Base-by-base conservation (phyloP, 441 rosid species). In the Adansonia gregorii region DNA sequence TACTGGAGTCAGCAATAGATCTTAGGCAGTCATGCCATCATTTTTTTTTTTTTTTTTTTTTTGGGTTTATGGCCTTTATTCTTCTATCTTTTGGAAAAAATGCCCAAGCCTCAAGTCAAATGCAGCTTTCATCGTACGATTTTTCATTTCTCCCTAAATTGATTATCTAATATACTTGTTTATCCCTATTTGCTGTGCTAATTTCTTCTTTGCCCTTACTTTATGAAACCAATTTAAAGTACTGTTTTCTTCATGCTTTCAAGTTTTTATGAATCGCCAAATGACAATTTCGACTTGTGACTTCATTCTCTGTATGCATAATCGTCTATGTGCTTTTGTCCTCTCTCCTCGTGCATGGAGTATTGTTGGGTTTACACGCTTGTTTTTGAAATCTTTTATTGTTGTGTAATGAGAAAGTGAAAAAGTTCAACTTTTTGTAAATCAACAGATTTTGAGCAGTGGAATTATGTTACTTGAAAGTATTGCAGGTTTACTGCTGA, bases 401-500 rank as follows among this genome's bases (percentile, higher is more conserved):
- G 6, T 66, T 66, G 71, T 43, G 1, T 17, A 17, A 8, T 66
- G 51, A 19, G 54, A 15, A 12, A 46, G 35, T 3, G 45, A 68
- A 46, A 46, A 12, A 2, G 4, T 5, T 46, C 9, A 52, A 12
- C 73, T 20, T 31, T 35, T 72, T 55, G 49, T 55, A 54, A 35
- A 24, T 17, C 9, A 52, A 72, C 43, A 7, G 12, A 72, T 73
- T 73, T 59, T 58, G 15, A 3, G 54, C 39, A 52, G 54, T 48
- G 58, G 55, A 27, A 27, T 49, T 19, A 60, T 49, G 12, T 58
- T 78, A 31, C 71, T 31, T 41, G 60, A 60, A 59, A 46, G 8
- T 69, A 10, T 49, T 71, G 70, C 69, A 94, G 99, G 87, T 92
- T 88, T 74, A 72, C 81, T 70, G 27, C 89, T 58, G 88, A 93